phyloP scores from a whole-genome alignment of 169 alveolate species.

The Plasmodium ovale region DNA sequence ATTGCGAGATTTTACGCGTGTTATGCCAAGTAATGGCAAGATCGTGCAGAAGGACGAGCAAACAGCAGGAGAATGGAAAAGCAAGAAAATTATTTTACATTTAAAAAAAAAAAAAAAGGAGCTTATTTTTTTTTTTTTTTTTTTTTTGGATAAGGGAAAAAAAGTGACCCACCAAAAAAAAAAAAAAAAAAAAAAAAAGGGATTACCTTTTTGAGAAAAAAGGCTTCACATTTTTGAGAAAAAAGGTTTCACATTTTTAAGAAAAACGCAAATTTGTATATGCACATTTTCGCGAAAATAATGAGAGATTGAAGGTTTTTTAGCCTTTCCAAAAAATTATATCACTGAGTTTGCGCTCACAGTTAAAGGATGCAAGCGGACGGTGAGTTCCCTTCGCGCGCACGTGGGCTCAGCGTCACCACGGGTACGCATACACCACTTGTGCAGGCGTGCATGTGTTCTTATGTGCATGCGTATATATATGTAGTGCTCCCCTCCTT shows the following conservation, averaged over 20 bases:
- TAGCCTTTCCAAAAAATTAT: neutral
- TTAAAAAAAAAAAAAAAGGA: neutral
- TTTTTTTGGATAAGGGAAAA: neutral
- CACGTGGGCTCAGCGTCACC: too few species aligned
- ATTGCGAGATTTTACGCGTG: too few species aligned
- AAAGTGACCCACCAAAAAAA: neutral
- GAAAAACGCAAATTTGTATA: neutral
- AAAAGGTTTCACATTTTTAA: neutral
- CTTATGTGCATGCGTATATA: too few species aligned
- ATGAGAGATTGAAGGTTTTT: too few species aligned
- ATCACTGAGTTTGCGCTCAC: neutral
- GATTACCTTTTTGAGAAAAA: too few species aligned
- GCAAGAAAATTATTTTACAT: neutral
- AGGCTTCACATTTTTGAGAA: neutral
- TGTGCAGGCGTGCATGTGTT: too few species aligned
- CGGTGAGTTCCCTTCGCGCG: too few species aligned
- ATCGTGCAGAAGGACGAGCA: neutral
- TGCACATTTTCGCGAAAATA: neutral
- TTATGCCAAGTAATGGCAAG: too few species aligned
- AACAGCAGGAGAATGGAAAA: neutral
- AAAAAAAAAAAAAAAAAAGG: too few species aligned
- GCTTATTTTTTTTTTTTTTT: neutral
- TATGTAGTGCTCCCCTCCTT: too few species aligned
- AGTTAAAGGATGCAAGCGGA: too few species aligned
- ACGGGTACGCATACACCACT: too few species aligned